Conservation (phyloP, 805 yeast species). For the Candida chauliodis region DNA sequence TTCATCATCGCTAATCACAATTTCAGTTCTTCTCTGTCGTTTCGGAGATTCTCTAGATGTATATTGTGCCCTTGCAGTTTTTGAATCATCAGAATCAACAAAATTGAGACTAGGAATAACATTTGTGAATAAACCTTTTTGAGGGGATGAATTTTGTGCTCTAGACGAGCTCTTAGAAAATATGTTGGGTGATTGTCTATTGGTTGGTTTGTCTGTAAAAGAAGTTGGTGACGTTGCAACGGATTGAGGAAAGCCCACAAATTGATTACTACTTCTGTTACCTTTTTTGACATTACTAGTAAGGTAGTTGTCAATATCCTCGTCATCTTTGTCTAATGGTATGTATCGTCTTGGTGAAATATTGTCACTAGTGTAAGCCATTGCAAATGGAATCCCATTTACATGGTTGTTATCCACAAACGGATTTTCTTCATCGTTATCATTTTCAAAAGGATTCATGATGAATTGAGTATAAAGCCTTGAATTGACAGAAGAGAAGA, state of each 20-base stretch:
- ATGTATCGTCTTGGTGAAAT: constrained; percentile 35
- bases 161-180: constrained; percentile 35
- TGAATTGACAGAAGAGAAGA: background rate
- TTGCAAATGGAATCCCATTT: constrained; percentile 33
- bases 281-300: constrained; percentile 7
- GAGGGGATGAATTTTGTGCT: constrained; percentile 14
- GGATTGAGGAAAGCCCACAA: constrained; percentile 26
- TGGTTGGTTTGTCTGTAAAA: constrained; percentile 1
- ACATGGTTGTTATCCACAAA: constrained; percentile 24
- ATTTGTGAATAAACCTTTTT: constrained; percentile 17
- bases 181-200: constrained; percentile 43
- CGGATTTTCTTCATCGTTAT: constrained; percentile 20
- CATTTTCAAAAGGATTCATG: constrained; percentile 35
- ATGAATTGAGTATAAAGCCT: background rate
- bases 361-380: constrained; percentile 35
- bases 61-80: constrained; percentile 62
- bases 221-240: constrained; percentile 8
- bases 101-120: constrained; percentile 25
- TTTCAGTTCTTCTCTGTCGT: constrained; percentile 46
- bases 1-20: constrained; percentile 42
- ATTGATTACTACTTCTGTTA: constrained; percentile 13
- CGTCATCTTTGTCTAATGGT: constrained; percentile 17
- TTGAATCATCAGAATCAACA: constrained; percentile 4
- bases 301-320: constrained; percentile 16
- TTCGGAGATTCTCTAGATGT: constrained; percentile 72